A percentile compares a stretch with the other conserved stretches of the same genome.
Conservation (phyloP, 108 stramenopile species). For the Nitzschia palea region DNA sequence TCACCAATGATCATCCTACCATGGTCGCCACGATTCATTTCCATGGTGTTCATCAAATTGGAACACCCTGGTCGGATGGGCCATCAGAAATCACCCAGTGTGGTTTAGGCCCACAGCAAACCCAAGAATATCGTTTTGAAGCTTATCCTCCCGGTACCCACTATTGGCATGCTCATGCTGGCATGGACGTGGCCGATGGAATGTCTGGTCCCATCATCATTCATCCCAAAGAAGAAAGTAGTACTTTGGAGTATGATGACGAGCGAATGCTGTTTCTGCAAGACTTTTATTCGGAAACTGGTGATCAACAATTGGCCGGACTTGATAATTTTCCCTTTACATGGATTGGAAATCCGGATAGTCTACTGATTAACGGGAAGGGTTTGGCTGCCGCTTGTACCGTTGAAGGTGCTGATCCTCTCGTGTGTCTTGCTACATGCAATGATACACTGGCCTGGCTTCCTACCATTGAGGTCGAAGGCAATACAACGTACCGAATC, state of each 20-base stretch:
- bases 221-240: background rate
- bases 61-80: conserved; percentile 40
- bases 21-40: conserved; percentile 26
- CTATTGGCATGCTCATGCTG: conserved; percentile 47
- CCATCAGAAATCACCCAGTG: conserved; percentile 34
- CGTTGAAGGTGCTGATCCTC: background rate
- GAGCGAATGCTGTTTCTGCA: conserved; percentile 37
- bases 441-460: background rate
- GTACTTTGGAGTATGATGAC: conserved; percentile 19
- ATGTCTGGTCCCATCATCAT: conserved; percentile 38
- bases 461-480: conserved; percentile 34
- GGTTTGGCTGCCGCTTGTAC: background rate
- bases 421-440: background rate
- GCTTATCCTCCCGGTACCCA: conserved; percentile 37
- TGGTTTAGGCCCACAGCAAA: conserved; percentile 25
- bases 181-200: conserved; percentile 42
- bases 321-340: conserved; percentile 39
- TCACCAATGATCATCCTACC: conserved; percentile 1
- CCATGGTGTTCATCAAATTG: conserved; percentile 33
- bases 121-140: conserved; percentile 36
- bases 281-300: conserved; percentile 37
- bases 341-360: conserved; percentile 45
- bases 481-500: conserved; percentile 42
- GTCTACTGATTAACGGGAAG: conserved; percentile 40
- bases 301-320: conserved; percentile 7